These are phyloP conservation scores for Colletotrichum sp. DNA, from an alignment of 2,329 filamentous ascomycete species.

Conservation along the genomic window DNA sequence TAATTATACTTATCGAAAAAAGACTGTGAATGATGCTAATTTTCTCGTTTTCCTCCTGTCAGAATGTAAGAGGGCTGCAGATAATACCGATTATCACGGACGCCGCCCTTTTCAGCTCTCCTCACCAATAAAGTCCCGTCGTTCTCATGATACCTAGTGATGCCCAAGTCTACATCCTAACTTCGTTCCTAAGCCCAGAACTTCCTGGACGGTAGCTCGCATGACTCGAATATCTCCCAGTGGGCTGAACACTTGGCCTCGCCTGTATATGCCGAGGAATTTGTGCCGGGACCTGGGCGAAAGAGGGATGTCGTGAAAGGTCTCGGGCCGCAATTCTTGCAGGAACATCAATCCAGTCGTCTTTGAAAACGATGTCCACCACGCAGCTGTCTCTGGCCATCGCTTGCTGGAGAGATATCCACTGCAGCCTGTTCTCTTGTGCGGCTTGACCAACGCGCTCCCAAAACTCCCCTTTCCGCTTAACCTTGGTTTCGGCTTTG, in stretches of 20 bases:
- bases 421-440: neutral
- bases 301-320: neutral
- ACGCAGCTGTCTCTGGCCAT: constrained; percentile 15
- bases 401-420: constrained; percentile 6
- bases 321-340: neutral
- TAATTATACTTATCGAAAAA: neutral
- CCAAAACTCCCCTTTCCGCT: constrained; percentile 12
- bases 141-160: neutral
- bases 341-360: neutral
- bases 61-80: neutral
- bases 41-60: neutral
- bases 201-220: neutral
- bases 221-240: neutral
- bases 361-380: constrained; percentile 14
- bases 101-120: neutral
- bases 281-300: neutral
- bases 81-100: neutral
- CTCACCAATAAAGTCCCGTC: neutral
- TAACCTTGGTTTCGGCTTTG: neutral
- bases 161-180: neutral
- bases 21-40: neutral
- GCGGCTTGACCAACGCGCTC: neutral
- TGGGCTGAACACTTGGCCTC: neutral
- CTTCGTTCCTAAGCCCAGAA: constrained; percentile 9
- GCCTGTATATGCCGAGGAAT: neutral